Evolutionary conservation across 2,329 filamentous ascomycete genomes (phyloP), one percentile per base, ranked within the genome.

Genomic region (Xylariaceae sp.): DNA sequence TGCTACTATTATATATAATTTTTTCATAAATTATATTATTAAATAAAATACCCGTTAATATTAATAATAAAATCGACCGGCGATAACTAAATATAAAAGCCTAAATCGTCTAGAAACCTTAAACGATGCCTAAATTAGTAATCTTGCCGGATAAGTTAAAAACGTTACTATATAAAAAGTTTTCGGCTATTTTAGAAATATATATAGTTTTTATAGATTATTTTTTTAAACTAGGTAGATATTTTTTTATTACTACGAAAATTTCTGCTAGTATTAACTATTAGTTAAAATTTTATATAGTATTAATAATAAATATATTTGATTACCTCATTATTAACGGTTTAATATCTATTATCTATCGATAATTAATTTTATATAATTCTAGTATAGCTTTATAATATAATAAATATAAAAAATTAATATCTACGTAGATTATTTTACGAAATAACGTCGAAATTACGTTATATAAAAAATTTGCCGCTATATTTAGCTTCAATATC

Each of bases 11-110:
- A 4, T 49, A 49, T 33, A 49, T 49, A 43, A 23, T 46, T 21
- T 43, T 43, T 14, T 19, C 35, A 10, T 20, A 19, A 19, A 40
- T 49, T 14, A 21, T 38, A n/a, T 33, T 47, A 23, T 20, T 49
- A 2, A 37, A 49, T n/a, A 35, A 37, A 14, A 49, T 49, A 40
- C 47, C 47, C 25, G 11, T 49, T 33, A 49, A 46, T 32, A 32
- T 43, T 23, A 49, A 32, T 21, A 43, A 43, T 16, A 49, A 49
- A 22, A 32, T 38, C 21, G 47, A 49, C 32, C 43, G 47, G 22
- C 42, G 40, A 47, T 40, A 40, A 33, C 43, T 47, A n/a, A 37
- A 27, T 12, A 37, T 34, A 14, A 48, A 38, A n/a, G 42, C 38
- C 33, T 42, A 45, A 42, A 17, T 40, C 33, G 12, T 35, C 11